A percentile compares a stretch with the other conserved stretches of the same genome.
Conservation (phyloP, 148 eudicot genomes). For the Heliosperma pusillum region DNA sequence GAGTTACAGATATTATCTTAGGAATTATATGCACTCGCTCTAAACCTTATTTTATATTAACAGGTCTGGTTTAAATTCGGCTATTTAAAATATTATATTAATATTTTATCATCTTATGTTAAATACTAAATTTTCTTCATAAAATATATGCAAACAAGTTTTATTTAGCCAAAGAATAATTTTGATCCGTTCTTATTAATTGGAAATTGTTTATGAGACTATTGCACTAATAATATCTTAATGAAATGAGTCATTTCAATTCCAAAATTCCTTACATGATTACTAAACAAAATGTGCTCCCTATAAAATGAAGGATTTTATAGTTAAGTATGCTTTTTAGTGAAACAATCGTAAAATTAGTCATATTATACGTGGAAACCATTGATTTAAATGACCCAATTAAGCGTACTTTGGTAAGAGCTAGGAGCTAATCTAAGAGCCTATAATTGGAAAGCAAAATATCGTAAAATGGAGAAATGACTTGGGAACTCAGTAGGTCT, state of each 20-base stretch:
- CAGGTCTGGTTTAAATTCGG: no score
- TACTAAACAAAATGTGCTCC: constrained; percentile 9
- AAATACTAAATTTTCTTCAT: no score
- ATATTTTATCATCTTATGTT: no score
- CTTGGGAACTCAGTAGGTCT: no score
- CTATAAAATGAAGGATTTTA: constrained; percentile 5
- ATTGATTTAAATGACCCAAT: constrained; percentile 1
- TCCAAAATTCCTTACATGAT: constrained; percentile 16
- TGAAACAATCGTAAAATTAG: not conserved
- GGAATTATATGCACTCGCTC: no score
- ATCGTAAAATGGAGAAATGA: not conserved
- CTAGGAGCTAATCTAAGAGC: constrained; percentile 21
- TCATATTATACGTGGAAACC: constrained; percentile 22
- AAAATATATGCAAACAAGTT: no score
- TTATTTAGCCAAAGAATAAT: no score
- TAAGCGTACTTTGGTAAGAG: constrained; percentile 18
- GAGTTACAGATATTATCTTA: no score
- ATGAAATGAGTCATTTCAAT: not conserved
- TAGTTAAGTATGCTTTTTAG: constrained; percentile 8
- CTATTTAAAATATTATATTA: no score
- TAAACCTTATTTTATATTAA: no score
- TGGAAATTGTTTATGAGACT: constrained; percentile 5
- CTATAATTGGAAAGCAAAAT: constrained; percentile 18
- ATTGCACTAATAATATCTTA: not conserved
- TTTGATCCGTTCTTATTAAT: not conserved